phyloP scores from a whole-genome alignment of 495 filamentous ascomycete species.

The Penicillium pancosmium region DNA sequence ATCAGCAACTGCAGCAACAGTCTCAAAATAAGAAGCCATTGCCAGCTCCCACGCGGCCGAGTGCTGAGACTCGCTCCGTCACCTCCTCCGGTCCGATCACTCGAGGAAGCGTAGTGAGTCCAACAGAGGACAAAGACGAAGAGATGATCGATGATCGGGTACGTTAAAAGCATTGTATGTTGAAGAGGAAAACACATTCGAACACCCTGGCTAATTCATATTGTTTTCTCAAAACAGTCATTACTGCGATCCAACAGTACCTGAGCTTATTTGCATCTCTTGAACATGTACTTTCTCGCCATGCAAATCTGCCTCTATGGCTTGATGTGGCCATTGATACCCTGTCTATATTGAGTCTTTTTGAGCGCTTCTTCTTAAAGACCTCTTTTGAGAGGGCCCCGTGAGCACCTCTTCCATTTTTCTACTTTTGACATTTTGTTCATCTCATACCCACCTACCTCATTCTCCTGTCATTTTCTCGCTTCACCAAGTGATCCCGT shows the following conservation, averaged over 20 bases:
- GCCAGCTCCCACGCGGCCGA: slow-evolving; percentile 42
- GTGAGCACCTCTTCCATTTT: slow-evolving; percentile 11
- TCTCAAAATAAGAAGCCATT: slow-evolving; percentile 25
- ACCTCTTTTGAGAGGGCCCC: slow-evolving; percentile 5
- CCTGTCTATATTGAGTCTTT: slow-evolving; percentile 35
- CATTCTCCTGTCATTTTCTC: slow-evolving; percentile 5
- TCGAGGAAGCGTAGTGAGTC: slow-evolving; percentile 60
- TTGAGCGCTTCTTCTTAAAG: slow-evolving; percentile 12
- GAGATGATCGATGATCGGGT: slow-evolving; percentile 75
- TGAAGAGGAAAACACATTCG: slow-evolving; percentile 7
- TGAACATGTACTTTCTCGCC: slow-evolving; percentile 22
- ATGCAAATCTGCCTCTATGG: slow-evolving; percentile 25
- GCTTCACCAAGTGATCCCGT: slow-evolving; percentile 12
- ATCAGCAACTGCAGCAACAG: slow-evolving; percentile 25
- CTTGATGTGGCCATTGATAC: slow-evolving; percentile 31
- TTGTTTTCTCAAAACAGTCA: slow-evolving; percentile 22
- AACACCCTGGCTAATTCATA: slow-evolving; percentile 24
- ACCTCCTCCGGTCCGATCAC: slow-evolving; percentile 63
- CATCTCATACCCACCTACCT: slow-evolving; percentile 26
- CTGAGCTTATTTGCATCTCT: slow-evolving; percentile 26
- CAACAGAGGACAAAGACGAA: slow-evolving; percentile 60
- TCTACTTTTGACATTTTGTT: slow-evolving; percentile 14
- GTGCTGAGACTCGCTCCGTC: slow-evolving; percentile 57
- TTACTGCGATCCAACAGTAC: slow-evolving; percentile 47
- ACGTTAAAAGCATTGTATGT: slow-evolving; percentile 43